Conservation (phyloP, 495 filamentous ascomycete genomes). For the Pyrenopolyporus hunteri region DNA sequence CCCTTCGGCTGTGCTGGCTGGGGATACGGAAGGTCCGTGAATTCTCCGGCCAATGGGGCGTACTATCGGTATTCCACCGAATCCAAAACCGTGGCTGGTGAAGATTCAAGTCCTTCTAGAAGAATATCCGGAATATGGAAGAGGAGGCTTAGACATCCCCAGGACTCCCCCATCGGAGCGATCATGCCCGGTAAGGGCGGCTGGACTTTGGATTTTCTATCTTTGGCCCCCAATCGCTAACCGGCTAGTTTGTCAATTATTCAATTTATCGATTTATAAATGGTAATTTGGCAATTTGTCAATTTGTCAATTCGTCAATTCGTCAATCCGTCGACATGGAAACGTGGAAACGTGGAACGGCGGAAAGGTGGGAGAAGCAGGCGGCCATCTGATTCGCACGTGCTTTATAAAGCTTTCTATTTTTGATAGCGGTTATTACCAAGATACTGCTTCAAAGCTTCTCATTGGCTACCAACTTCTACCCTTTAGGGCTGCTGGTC, state of each 20-base stretch:
- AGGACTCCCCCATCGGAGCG: not conserved
- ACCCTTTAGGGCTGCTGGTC: conserved; percentile 27
- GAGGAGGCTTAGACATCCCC: conserved; percentile 36
- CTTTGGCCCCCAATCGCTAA: no score
- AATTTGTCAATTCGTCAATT: no score
- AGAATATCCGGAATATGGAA: conserved; percentile 34
- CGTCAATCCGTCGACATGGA: not conserved
- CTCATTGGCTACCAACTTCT: conserved; percentile 31
- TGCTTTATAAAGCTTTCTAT: conserved; percentile 35
- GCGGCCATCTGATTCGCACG: conserved; percentile 20
- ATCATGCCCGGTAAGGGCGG: not conserved
- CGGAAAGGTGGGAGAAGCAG: not conserved
- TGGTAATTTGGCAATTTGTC: no score
- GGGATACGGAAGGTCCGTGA: not conserved
- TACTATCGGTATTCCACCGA: not conserved
- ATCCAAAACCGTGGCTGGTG: conserved; percentile 12
- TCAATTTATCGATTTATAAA: no score
- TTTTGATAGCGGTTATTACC: conserved; percentile 32
- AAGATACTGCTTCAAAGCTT: conserved; percentile 6
- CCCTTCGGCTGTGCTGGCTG: no score
- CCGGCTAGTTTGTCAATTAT: no score
- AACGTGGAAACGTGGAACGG: conserved; percentile 2
- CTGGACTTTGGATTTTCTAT: no score
- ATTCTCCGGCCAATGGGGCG: not conserved
- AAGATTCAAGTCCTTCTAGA: conserved; percentile 36